Evolutionary conservation across 495 filamentous ascomycete genomes (phyloP).

Genomic region (Penicillium maclennaniae): DNA sequence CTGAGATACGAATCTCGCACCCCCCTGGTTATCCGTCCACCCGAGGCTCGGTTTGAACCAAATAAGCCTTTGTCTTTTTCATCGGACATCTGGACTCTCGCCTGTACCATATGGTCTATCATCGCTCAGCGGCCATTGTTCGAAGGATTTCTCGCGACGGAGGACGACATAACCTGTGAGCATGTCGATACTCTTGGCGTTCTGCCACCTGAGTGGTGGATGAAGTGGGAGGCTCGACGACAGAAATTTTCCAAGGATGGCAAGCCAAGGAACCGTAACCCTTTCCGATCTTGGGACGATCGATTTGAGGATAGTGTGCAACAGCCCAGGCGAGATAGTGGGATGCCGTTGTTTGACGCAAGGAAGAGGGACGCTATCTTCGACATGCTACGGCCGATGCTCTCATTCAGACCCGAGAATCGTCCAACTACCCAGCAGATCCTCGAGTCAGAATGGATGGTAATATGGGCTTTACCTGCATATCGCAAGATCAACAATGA

Average conservation of each 20-base stretch:
- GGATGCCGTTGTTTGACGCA: constrained; percentile 18
- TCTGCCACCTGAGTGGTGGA: constrained; percentile 21
- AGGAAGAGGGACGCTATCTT: constrained; percentile 30
- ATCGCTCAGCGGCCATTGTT: constrained; percentile 15
- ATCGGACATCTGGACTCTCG: constrained; percentile 37
- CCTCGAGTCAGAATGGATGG: constrained; percentile 37
- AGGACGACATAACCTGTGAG: constrained; percentile 22
- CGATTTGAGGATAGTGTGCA: constrained; percentile 27
- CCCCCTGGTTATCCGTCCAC: constrained; percentile 14
- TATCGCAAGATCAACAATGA: too few relatives aligned
- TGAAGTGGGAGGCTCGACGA: constrained; percentile 14
- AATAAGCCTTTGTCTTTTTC: constrained; percentile 22
- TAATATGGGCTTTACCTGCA: constrained; percentile 39
- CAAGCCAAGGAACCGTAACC: constrained; percentile 10
- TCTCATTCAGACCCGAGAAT: constrained; percentile 36
- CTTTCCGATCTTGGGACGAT: constrained; percentile 21
- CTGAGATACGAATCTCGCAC: constrained; percentile 18
- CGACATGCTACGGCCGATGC: constrained; percentile 35
- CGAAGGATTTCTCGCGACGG: constrained; percentile 14
- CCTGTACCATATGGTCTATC: constrained; percentile 31
- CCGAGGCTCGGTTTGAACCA: constrained; percentile 26
- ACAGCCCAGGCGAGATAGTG: constrained; percentile 11
- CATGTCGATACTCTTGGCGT: constrained; percentile 23
- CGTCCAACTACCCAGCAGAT: constrained; percentile 32
- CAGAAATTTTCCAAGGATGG: constrained; percentile 15